Evolutionary conservation across 345 rosid species (phyloP), one percentile per base, ranked within the genome.

Genomic region (Anacardium occidentale): DNA sequence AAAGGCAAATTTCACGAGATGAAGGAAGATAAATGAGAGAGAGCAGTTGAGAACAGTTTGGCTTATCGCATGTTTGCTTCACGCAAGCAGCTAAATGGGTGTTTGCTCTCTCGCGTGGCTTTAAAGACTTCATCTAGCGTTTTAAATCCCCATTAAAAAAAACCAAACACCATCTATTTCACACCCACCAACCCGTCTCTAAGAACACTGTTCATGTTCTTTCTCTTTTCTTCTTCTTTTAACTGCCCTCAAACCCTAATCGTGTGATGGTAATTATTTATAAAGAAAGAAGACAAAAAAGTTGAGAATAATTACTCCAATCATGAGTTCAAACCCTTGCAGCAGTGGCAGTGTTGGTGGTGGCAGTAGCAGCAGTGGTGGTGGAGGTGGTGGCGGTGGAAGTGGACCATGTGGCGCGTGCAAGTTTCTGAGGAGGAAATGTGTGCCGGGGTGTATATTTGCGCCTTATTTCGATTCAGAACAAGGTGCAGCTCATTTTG

Each of bases 31-130:
- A 62, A 50, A 74, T 7, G 11, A 52, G 10, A 14, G 13, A 75
- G 70, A 69, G 78, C 86, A 82, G 88, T 79, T 81, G 86, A 76
- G 82, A 78, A 68, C 59, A 79, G 75, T 65, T 69, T 73, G 85
- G 76, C 89, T 84, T 80, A 84, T 89, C 91, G 87, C 93, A 86
- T 90, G 97, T 88, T 94, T 94, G 93, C 97, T 94, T 94, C 97
- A 94, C 98, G 98, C 97, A 94, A 94, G 83, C 91, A 84, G 91
- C 97, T 87, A 85, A 88, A 87, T 76, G 82, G 74, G 72, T 75
- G 75, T 85, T 86, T 88, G 91, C 86, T 88, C 85, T 83, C 75
- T 90, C 90, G 98, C 98, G 85, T 92, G 90, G 93, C 98, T 90
- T 92, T 92, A 88, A 94, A 94, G 97, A 61, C 88, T 89, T 81